Evolutionary conservation across 208 protist species (phyloP).

Genomic region (Leishmania mexicana): DNA sequence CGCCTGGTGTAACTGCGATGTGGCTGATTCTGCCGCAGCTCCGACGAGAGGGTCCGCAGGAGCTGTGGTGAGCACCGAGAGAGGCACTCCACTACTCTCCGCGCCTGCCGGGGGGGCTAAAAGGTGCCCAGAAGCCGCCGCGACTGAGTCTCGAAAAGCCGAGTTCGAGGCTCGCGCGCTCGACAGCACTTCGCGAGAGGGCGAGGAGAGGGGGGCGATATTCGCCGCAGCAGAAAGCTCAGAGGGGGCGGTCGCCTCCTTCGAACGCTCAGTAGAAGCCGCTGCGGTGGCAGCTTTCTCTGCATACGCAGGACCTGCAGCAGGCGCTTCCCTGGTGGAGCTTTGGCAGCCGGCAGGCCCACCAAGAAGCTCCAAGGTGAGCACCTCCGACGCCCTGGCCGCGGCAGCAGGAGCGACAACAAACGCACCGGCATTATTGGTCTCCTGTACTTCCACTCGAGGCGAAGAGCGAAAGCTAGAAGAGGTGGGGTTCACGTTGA

Average conservation of each 20-base stretch:
- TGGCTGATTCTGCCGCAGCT: not conserved
- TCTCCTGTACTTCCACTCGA: not conserved
- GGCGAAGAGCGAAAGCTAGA: not conserved
- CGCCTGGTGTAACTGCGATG: not conserved
- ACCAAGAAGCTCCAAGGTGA: constrained; percentile 14
- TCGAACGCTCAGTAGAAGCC: not conserved
- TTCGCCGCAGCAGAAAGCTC: not conserved
- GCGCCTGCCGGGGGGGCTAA: not conserved
- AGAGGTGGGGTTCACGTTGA: constrained; percentile 4
- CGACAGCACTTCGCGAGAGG: not conserved
- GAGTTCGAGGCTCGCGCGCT: not conserved
- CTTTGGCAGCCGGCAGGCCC: not conserved
- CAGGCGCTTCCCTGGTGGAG: not conserved
- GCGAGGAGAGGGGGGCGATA: not conserved
- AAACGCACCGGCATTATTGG: not conserved
- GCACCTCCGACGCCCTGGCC: not conserved
- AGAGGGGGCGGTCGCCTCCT: not conserved
- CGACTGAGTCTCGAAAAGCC: not conserved
- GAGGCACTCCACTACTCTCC: not conserved
- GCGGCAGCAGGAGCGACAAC: not conserved
- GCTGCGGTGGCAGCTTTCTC: not conserved
- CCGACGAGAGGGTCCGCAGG: not conserved
- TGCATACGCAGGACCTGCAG: not conserved
- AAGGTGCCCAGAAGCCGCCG: not conserved
- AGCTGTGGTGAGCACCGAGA: not conserved